Percentiles rank a stretch among this genome's conserved stretches.
Evolutionary conservation across 768 basidiomycete species (phyloP).

Genomic region (Termitomyces heimii): DNA sequence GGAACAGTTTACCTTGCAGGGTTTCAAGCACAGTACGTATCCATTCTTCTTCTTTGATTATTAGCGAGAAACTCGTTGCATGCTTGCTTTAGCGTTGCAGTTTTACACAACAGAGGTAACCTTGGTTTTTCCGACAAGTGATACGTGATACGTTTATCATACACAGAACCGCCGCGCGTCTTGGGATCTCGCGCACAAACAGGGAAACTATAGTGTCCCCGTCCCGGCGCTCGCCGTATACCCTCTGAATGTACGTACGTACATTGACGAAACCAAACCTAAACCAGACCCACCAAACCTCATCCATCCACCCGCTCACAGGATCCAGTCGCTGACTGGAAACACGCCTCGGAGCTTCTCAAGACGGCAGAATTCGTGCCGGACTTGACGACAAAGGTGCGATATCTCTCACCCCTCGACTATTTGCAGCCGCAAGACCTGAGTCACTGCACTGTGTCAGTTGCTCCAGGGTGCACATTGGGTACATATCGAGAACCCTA

Average conservation of each 20-base stretch:
- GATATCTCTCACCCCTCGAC: not conserved
- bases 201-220: constrained; percentile 39
- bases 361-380: constrained; percentile 33
- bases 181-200: constrained; percentile 33
- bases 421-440: not conserved
- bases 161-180: constrained; percentile 34
- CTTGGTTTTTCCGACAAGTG: no score
- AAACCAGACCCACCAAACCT: no score
- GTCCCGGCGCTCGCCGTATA: constrained; percentile 39
- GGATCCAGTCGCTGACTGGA: constrained; percentile 48
- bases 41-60: not conserved
- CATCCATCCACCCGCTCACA: constrained; percentile 9
- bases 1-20: constrained; percentile 50
- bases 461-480: constrained; percentile 10
- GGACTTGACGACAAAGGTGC: constrained; percentile 32
- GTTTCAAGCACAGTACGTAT: constrained; percentile 54
- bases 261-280: not conserved
- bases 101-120: constrained; percentile 58
- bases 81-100: constrained; percentile 46
- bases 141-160: no score
- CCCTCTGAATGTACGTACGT: constrained; percentile 35
- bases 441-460: not conserved
- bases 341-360: constrained; percentile 22
- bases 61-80: not conserved
- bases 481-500: constrained; percentile 10